phyloP scores from a whole-genome alignment of 2,329 filamentous ascomycete species.

The Fusarium buharicum region DNA sequence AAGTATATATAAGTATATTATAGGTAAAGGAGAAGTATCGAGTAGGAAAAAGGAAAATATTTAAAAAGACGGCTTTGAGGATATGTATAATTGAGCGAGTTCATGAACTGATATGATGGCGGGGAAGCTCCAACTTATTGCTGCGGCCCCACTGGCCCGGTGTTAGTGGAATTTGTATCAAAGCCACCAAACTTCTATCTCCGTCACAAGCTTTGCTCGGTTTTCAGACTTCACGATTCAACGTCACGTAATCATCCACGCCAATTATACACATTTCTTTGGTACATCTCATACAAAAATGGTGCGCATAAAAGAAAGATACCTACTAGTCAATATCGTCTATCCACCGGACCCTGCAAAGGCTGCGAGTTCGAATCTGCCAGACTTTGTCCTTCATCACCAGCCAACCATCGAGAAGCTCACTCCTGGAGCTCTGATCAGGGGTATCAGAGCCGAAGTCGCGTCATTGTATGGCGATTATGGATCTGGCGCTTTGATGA shows the following conservation, averaged over 20 bases:
- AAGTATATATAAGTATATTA: background rate
- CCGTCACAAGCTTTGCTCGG: constrained; percentile 13
- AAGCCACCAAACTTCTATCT: constrained; percentile 23
- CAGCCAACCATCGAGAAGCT: constrained; percentile 80
- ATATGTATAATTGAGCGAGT: constrained; percentile 6
- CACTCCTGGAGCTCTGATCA: constrained; percentile 71
- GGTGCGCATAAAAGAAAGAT: constrained; percentile 97
- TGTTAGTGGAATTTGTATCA: constrained; percentile 30
- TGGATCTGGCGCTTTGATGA: constrained; percentile 79
- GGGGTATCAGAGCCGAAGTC: constrained; percentile 76
- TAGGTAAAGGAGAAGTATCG: background rate
- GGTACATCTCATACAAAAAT: constrained; percentile 58
- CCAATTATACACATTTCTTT: background rate
- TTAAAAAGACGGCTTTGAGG: background rate
- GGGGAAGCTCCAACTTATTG: constrained; percentile 32
- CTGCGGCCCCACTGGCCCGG: constrained; percentile 40
- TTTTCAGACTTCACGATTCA: constrained; percentile 4
- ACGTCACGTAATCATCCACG: background rate
- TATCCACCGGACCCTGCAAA: constrained; percentile 72
- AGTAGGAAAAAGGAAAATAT: background rate
- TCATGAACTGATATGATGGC: constrained; percentile 20
- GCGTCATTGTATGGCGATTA: constrained; percentile 86
- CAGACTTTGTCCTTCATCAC: constrained; percentile 78
- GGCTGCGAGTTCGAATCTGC: constrained; percentile 52
- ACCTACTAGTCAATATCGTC: constrained; percentile 92